Evolutionary conservation across 257 asterid genomes (phyloP).

Genomic region (Lavandula angustifolia): DNA sequence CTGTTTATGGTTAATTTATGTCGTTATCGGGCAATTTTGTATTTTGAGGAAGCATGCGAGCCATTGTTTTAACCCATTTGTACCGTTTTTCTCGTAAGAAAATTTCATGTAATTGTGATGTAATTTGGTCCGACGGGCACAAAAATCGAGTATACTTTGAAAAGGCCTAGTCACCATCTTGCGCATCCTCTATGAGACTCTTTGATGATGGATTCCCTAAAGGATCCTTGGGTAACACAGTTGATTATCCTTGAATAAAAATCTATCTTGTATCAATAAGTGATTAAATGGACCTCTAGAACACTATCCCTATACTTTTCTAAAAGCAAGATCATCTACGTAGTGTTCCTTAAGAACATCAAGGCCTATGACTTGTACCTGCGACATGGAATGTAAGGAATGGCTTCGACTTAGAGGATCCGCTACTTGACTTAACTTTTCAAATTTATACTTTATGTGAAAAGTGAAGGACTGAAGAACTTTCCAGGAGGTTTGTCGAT

Average conservation of each 20-base stretch:
- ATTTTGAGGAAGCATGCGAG: no score
- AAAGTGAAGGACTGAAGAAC: conserved; percentile 1
- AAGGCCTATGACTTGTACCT: background rate
- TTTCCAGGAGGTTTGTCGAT: no score
- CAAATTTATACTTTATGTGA: background rate
- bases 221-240: background rate
- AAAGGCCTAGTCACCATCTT: no score
- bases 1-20: no score
- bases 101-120: no score
- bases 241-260: background rate
- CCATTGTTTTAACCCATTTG: no score
- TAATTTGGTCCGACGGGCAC: no score
- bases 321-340: background rate
- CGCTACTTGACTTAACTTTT: background rate
- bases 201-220: background rate
- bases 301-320: background rate
- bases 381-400: background rate
- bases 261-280: background rate
- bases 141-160: no score
- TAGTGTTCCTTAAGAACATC: background rate
- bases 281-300: background rate
- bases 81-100: no score
- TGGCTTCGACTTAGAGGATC: conserved; percentile 2
- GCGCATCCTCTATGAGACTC: no score
- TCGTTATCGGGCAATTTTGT: no score